Conservation (phyloP, 2,329 filamentous ascomycete genomes). For the Shiraia sp. region DNA sequence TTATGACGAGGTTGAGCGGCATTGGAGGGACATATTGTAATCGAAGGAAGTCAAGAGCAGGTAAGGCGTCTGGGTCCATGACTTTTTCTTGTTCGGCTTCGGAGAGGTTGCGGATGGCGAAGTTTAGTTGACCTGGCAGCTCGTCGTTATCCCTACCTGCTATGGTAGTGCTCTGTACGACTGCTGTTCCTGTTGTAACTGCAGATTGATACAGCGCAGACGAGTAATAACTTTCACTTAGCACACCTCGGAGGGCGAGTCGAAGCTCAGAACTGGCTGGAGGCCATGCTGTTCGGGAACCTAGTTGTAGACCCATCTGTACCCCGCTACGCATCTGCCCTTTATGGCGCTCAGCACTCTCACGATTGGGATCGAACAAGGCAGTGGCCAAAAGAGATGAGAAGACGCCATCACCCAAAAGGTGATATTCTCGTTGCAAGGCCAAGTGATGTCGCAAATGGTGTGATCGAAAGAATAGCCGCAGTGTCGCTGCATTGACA, state of each 20-base stretch:
- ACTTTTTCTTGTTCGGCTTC: constrained; percentile 79
- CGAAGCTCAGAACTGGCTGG: constrained; percentile 93
- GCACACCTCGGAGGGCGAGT: constrained; percentile 81
- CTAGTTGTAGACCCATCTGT: constrained; percentile 80
- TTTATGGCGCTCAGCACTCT: constrained; percentile 73
- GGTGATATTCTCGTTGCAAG: constrained; percentile 77
- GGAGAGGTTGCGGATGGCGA: constrained; percentile 75
- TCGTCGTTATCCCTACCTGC: constrained; percentile 36
- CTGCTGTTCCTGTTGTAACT: constrained; percentile 2
- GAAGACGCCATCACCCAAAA: constrained; percentile 85
- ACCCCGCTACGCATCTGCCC: constrained; percentile 68
- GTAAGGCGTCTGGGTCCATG: constrained; percentile 78
- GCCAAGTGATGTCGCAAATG: constrained; percentile 71
- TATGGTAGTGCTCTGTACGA: constrained; percentile 6
- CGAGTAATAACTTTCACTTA: constrained; percentile 71
- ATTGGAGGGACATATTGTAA: constrained; percentile 80
- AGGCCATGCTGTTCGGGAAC: constrained; percentile 83
- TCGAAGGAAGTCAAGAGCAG: constrained; percentile 90
- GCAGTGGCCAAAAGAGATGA: constrained; percentile 77
- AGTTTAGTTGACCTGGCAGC: constrained; percentile 57
- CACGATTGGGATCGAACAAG: constrained; percentile 81
- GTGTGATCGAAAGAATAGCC: constrained; percentile 75
- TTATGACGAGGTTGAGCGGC: constrained; percentile 74
- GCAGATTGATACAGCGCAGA: constrained; percentile 37
- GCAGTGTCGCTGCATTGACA: constrained; percentile 76